Evolutionary conservation across 106 monocot species (phyloP), one percentile per base, ranked within the genome.

Genomic region (Apostasia shenzhenica): DNA sequence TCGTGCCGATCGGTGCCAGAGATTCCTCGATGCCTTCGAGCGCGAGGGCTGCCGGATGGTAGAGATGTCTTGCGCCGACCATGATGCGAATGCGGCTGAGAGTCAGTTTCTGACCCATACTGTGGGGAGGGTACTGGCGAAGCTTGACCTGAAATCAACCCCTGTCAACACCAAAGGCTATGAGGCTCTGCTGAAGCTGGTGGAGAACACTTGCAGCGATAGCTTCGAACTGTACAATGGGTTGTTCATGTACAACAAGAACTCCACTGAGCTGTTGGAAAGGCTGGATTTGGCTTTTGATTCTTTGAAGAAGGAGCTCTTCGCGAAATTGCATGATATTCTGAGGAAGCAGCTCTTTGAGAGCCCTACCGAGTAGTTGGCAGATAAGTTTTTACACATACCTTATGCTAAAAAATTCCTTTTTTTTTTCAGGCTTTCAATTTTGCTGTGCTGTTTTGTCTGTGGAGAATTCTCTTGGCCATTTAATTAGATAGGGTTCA

Each of bases 81-180:
- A 90, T 37, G 90, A 90, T 44, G 54, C 64, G 52, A 59, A 73
- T 42, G 82, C 90, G 1, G 90, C 80, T 0, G 78, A 81, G 73
- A 83, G 68, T 2, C 90, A 90, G 76, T 86, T 90, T 64, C 46
- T 90, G 55, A 90, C 90, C 8, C 90, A 86, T 63, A 90, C 90
- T 5, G 76, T 90, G 48, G 90, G 90, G 38, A 59, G 90, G 51
- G 49, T 81, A 45, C 73, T 85, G 1, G 78, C 81, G 1, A 82
- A 57, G 76, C 71, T 90, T 6, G 76, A 68, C n/a, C 78, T 85
- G 41, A 72, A 80, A 67, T 72, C 80, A 1, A 77, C 78, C 1
- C 75, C 82, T 0, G 81, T 89, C 45, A 80, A 82, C n/a, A 89
- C 89, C 13, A 89, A 73, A 47, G 89, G 89, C 10, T 89, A 85